Evolutionary conservation across 345 rosid genomes (phyloP), one percentile per base, ranked within the genome.

Genomic region (Hirschfeldia incana): DNA sequence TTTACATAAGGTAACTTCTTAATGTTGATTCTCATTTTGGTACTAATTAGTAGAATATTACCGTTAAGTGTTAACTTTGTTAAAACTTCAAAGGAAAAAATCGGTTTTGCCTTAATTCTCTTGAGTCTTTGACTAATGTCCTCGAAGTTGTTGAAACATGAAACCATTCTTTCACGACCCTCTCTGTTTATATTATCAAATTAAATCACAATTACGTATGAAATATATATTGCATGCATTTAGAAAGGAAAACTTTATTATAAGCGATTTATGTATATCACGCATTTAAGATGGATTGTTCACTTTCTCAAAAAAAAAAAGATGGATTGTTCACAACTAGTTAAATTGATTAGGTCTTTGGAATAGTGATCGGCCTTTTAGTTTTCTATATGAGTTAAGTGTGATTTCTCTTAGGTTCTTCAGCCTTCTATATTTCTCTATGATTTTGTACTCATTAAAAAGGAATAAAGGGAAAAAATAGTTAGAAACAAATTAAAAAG

Each of bases 101-200:
- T 17, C 26, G 15, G 16, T 49, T 17, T 13, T 49, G 55, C 55
- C 16, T 4, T 49, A 49, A 49, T 49, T 49, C 15, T 49, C 97
- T 87, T 93, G 21, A 21, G 21, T 21, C 21, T 21, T 21, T 21
- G 98, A 76, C 93, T 91, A 17, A 39, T 93, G 84, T 93, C 98
- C 82, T 93, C 98, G 44, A 93, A 93, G 83, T 93, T 97, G 78
- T 89, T 91, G 78, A 39, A 39, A 10, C 46, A 8, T 39, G 11
- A 93, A 93, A 70, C 93, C 97, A 65, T 89, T 89, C 82, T 39
- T 39, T 39, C 11, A 39, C 46, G 9, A 39, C 46, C 46, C 46
- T 39, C 46, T 39, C 9, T 39, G 46, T 39, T 39, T 39, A 39
- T 39, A 8, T 39, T 9, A 39, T 39, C 46, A 39, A 39, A 9